These are phyloP conservation scores for Cyclocybe aegerita DNA, from an alignment of 768 basidiomycete species.

Conservation along the genomic window DNA sequence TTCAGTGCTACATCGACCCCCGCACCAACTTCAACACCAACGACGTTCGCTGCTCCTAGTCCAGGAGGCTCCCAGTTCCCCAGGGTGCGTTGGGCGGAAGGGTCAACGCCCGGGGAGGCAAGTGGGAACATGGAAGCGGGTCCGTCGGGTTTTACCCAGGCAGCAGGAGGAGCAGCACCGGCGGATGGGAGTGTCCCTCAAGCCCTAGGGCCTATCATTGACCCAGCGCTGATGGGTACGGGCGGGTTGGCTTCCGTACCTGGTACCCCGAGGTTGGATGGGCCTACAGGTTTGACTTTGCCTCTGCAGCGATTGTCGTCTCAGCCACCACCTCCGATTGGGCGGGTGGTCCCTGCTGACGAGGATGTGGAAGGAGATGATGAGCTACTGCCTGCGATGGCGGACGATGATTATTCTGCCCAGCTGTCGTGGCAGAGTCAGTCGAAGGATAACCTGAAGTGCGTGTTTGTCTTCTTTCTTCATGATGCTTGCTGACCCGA, in stretches of 20 bases:
- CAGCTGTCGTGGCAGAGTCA: constrained; percentile 84
- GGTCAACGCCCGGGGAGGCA: constrained; percentile 3
- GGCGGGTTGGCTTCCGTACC: constrained; percentile 5
- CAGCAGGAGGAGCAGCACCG: background rate
- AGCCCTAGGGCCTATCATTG: constrained; percentile 12
- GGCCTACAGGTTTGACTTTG: constrained; percentile 9
- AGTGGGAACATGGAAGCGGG: constrained; percentile 1
- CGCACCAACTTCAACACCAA: constrained; percentile 7
- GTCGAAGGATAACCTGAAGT: constrained; percentile 88
- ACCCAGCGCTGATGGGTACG: constrained; percentile 22
- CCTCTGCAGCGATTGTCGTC: constrained; percentile 13
- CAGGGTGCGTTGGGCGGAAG: constrained; percentile 39
- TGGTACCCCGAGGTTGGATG: constrained; percentile 16
- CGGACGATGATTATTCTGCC: constrained; percentile 85
- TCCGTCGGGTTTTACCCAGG: background rate
- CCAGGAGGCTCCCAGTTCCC: constrained; percentile 26
- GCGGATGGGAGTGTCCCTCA: background rate
- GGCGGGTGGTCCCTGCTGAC: constrained; percentile 24
- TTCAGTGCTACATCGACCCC: constrained; percentile 1
- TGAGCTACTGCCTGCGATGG: constrained; percentile 80
- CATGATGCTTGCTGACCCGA: background rate
- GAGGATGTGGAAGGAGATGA: constrained; percentile 77
- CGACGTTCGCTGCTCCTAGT: constrained; percentile 4
- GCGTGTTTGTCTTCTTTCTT: constrained; percentile 5
- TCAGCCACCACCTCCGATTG: constrained; percentile 14